Evolutionary conservation across 306 rosid species (phyloP).

Genomic region (Erythrophleum fordii): DNA sequence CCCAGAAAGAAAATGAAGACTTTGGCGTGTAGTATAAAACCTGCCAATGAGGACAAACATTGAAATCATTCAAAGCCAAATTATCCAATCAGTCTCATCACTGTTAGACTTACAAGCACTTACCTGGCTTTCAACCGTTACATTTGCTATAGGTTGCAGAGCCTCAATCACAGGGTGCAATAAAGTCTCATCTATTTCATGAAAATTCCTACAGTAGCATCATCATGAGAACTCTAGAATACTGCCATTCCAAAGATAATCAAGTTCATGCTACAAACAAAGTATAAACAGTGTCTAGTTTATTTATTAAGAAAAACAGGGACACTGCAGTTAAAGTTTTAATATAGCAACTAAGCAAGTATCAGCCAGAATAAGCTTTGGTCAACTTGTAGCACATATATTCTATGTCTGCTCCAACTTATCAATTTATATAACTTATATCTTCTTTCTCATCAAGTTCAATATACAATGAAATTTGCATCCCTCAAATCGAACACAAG

Average conservation of each 20-base stretch:
- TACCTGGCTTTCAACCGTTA: conserved; percentile 94
- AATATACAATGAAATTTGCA: neutral
- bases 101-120: conserved; percentile 15
- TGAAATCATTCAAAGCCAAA: conserved; percentile 24
- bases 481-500: conserved; percentile 6
- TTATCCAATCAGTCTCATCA: conserved; percentile 8
- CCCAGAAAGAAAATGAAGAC: conserved; percentile 88
- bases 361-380: neutral
- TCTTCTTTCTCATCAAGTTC: neutral
- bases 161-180: conserved; percentile 80
- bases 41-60: conserved; percentile 49
- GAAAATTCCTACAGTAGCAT: conserved; percentile 72
- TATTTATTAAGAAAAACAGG: neutral
- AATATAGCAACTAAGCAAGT: neutral
- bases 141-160: conserved; percentile 71
- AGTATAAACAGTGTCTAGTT: neutral
- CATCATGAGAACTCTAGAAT: neutral
- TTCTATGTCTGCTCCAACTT: neutral
- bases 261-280: conserved; percentile 26
- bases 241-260: conserved; percentile 13
- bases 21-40: conserved; percentile 86
- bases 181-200: conserved; percentile 59
- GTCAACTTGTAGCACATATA: neutral
- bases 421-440: neutral
- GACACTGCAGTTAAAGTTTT: neutral